Percentiles rank a stretch among this genome's conserved stretches.
Conservation (phyloP, 345 rosid species). For the Turnera subulata region DNA sequence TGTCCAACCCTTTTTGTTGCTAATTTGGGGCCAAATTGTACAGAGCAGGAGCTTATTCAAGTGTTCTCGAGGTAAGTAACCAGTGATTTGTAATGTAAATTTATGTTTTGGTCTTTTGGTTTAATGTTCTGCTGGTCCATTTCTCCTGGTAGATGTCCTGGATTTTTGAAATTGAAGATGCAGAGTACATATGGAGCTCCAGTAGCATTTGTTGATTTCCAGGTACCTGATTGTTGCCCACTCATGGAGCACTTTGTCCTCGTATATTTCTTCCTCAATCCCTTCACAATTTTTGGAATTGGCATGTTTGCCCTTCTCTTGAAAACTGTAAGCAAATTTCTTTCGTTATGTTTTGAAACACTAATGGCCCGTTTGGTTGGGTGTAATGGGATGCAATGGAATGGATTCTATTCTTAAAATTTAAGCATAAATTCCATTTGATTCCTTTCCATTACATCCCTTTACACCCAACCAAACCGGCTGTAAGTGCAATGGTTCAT, state of each 20-base stretch:
- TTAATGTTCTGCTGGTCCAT: slow-evolving; percentile 3
- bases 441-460: too few species aligned
- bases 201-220: slow-evolving; percentile 90
- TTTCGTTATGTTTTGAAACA: not conserved
- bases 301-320: not conserved
- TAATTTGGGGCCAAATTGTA: slow-evolving; percentile 72
- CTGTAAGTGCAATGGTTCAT: not conserved
- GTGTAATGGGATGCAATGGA: too few species aligned
- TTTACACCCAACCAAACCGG: too few species aligned
- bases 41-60: slow-evolving; percentile 76
- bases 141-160: slow-evolving; percentile 47
- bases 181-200: slow-evolving; percentile 76
- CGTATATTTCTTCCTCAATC: not conserved
- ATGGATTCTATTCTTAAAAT: too few species aligned
- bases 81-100: slow-evolving; percentile 3
- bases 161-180: slow-evolving; percentile 80
- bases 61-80: slow-evolving; percentile 64
- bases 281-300: not conserved
- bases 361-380: too few species aligned
- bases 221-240: slow-evolving; percentile 36
- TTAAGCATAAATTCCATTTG: too few species aligned
- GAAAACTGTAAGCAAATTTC: too few species aligned
- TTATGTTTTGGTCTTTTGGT: not conserved
- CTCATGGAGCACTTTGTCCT: not conserved
- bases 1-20: slow-evolving; percentile 92